A percentile compares a stretch with the other conserved stretches of the same genome.
These are phyloP conservation scores for Heritiera fomes DNA, from an alignment of 345 rosid species.

Conservation along the genomic window DNA sequence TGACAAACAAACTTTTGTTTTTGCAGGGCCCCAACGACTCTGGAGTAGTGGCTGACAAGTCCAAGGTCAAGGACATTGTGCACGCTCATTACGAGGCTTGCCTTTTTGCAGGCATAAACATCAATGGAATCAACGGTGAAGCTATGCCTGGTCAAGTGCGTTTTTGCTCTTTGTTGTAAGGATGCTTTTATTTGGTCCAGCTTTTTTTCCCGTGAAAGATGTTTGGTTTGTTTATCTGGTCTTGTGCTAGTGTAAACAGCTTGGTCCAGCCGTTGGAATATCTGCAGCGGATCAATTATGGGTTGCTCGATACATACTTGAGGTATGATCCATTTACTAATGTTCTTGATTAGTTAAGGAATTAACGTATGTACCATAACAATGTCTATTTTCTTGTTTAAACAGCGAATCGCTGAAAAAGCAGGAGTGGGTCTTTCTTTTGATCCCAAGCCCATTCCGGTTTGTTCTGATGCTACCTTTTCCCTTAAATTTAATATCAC, in stretches of 20 bases:
- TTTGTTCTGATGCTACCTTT: conserved; percentile 17
- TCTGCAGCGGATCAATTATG: conserved; percentile 72
- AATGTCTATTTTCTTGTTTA: neutral
- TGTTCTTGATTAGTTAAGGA: too few relatives aligned
- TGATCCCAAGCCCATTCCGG: conserved; percentile 90
- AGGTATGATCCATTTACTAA: conserved; percentile 37
- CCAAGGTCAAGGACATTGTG: conserved; percentile 71
- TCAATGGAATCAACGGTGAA: conserved; percentile 83
- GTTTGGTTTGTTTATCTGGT: neutral
- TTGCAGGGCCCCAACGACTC: conserved; percentile 81
- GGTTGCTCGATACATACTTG: conserved; percentile 81
- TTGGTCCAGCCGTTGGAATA: conserved; percentile 79
- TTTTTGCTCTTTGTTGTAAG: neutral
- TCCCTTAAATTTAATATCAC: neutral
- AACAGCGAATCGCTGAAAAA: conserved; percentile 77
- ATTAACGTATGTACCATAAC: neutral
- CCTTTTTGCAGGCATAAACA: conserved; percentile 69
- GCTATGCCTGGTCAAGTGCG: conserved; percentile 85
- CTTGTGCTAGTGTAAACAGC: conserved; percentile 30
- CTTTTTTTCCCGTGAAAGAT: neutral
- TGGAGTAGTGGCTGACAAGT: conserved; percentile 78
- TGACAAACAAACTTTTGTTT: neutral
- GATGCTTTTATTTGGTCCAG: neutral
- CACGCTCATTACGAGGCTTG: conserved; percentile 87
- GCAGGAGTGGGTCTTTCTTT: conserved; percentile 71